Conservation (phyloP, 208 protist species). For the Angomonas deanei region DNA sequence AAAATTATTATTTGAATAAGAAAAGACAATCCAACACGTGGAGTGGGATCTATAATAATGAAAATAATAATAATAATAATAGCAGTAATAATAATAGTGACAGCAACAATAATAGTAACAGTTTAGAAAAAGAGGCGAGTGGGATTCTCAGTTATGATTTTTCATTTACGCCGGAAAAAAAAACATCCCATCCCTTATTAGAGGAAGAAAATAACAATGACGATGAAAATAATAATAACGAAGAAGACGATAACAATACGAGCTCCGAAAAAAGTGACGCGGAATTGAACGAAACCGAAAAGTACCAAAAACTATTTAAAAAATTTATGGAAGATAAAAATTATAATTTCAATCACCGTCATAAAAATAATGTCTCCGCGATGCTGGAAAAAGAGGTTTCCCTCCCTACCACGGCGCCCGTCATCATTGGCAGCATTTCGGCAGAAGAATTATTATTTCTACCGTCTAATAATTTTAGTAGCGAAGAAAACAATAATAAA, state of each 20-base stretch:
- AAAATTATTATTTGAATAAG: not conserved
- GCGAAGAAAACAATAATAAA: not conserved
- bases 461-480: constrained; percentile 12
- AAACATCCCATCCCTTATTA: not conserved
- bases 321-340: not conserved
- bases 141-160: not conserved
- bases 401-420: constrained; percentile 19
- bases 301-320: not conserved
- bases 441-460: constrained; percentile 44
- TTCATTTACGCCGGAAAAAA: not conserved
- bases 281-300: not conserved
- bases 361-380: constrained; percentile 27
- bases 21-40: not conserved
- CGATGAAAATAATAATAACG: not conserved
- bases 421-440: constrained; percentile 51
- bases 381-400: constrained; percentile 20
- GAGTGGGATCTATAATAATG: not conserved
- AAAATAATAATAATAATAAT: not conserved
- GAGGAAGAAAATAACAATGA: not conserved
- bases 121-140: not conserved
- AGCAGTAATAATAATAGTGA: not conserved
- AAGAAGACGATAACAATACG: not conserved
- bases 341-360: not conserved
- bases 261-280: not conserved
- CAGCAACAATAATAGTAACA: constrained; percentile 1